phyloP scores from a whole-genome alignment of 2,329 filamentous ascomycete species.

The Ilyonectria sp. region DNA sequence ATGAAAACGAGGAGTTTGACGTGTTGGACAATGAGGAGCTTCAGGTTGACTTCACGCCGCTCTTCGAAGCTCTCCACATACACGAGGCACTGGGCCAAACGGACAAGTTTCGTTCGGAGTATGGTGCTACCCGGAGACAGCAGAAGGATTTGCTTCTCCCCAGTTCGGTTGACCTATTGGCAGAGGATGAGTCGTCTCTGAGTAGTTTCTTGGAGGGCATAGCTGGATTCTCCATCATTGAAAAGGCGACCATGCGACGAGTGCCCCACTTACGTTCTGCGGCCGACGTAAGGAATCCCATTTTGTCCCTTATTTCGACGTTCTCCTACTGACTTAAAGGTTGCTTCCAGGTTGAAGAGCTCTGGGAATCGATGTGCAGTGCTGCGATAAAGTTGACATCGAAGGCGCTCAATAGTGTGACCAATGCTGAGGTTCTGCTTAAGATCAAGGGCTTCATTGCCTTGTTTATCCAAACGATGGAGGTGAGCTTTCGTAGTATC shows the following conservation, averaged over 20 bases:
- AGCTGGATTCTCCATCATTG: constrained; percentile 95
- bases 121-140: constrained; percentile 89
- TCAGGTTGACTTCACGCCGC: constrained; percentile 92
- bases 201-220: constrained; percentile 94
- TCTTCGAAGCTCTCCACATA: constrained; percentile 97
- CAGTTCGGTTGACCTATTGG: constrained; percentile 79
- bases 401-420: constrained; percentile 83
- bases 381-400: constrained; percentile 86
- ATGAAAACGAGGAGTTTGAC: constrained; percentile 96
- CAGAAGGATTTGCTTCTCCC: constrained; percentile 95
- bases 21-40: constrained; percentile 95
- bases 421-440: constrained; percentile 90
- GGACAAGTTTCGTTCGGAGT: constrained; percentile 91
- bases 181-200: constrained; percentile 88
- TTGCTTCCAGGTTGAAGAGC: constrained; percentile 82
- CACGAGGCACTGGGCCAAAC: constrained; percentile 94
- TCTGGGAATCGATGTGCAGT: constrained; percentile 99
- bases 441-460: constrained; percentile 95
- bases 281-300: constrained; percentile 78
- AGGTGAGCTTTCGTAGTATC: constrained; percentile 83
- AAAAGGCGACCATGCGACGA: constrained; percentile 92
- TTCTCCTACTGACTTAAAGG: constrained; percentile 20
- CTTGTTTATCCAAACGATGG: constrained; percentile 98
- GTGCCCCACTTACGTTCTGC: constrained; percentile 85
- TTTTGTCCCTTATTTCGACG: not conserved